Evolutionary conservation across 495 filamentous ascomycete genomes (phyloP), one percentile per base, ranked within the genome.

Genomic region (Platismatia glauca): DNA sequence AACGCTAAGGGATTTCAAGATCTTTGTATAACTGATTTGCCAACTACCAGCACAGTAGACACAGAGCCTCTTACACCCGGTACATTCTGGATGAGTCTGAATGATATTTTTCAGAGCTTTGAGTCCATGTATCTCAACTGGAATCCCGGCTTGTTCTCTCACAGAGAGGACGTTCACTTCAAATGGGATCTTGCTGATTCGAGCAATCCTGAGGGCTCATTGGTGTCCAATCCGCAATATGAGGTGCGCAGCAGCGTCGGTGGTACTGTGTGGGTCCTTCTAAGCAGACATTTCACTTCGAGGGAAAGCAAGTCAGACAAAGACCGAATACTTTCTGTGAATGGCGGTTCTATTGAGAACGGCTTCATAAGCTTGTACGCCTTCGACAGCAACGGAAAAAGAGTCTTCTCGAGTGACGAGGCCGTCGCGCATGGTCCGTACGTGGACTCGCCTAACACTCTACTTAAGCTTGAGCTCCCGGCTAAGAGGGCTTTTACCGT

Each of bases 81-180:
- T 12, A 86, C 84, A 31, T 96, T 97, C 70, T 97, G 94, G 92
- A 96, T 97, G 77, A 83, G 85, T 34, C 81, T 91, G 43, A 86
- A 91, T 60, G 86, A 89, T 57, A 83, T 96, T 9, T 80, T 90
- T 37, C 91, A 94, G 67, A 84, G 94, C 68, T 99, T 96, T 66
- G 89, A 96, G 64, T 95, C 92, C 31, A 80, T 97, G 35, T 99
- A 97, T 73, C 77, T 97, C 52, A 99, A 97, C 73, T 99, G 95
- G 95, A 96, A 95, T 67, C 92, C 95, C 8, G 82, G 80, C 3
- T 76, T 96, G 11, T 99, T 99, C 73, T 76, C 74, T 16, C 74
- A 86, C 66, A 85, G 89, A 34, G 84, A 96, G 70, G 91, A 97
- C 68, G 81, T 90, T 59, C 94, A 99, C 73, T 96, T 97, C 72